Evolutionary conservation across 495 filamentous ascomycete species (phyloP).

Genomic region (Talaromyces nanjingensis): DNA sequence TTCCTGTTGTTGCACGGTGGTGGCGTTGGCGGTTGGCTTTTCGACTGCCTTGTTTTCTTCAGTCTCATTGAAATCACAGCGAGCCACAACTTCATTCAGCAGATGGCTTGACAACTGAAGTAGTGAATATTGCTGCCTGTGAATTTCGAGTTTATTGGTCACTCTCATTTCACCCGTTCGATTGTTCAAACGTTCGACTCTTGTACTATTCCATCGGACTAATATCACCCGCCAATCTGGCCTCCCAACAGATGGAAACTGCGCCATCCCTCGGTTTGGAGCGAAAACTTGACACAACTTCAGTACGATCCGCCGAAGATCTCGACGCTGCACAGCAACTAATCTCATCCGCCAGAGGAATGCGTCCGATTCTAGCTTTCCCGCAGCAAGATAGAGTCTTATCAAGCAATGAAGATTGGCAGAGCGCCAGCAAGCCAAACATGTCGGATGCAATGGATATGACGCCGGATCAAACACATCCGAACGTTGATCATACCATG

Average conservation of each 20-base stretch:
- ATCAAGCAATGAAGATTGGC: conserved; percentile 7
- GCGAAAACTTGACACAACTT: conserved; percentile 13
- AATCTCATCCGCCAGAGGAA: conserved; percentile 36
- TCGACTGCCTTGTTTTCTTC: not conserved
- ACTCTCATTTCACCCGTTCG: not conserved
- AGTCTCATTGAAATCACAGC: not conserved
- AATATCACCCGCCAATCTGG: not conserved
- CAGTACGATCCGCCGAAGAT: conserved; percentile 36
- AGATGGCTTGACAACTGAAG: not conserved
- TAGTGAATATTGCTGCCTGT: not conserved
- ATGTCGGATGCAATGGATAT: conserved; percentile 8
- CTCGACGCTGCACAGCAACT: conserved; percentile 41
- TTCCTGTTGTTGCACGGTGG: not conserved
- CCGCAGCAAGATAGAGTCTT: not conserved
- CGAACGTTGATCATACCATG: not conserved
- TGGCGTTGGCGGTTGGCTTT: not conserved
- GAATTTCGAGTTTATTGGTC: not conserved
- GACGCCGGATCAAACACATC: conserved; percentile 7
- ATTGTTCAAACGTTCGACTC: not conserved
- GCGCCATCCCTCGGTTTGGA: conserved; percentile 30
- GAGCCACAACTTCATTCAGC: not conserved
- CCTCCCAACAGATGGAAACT: conserved; percentile 29
- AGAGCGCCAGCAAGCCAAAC: not conserved
- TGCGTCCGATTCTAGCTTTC: conserved; percentile 8
- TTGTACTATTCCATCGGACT: not conserved